These are phyloP conservation scores for Xylaria sp. DNA, from an alignment of 2,329 filamentous ascomycete species.

Conservation along the genomic window DNA sequence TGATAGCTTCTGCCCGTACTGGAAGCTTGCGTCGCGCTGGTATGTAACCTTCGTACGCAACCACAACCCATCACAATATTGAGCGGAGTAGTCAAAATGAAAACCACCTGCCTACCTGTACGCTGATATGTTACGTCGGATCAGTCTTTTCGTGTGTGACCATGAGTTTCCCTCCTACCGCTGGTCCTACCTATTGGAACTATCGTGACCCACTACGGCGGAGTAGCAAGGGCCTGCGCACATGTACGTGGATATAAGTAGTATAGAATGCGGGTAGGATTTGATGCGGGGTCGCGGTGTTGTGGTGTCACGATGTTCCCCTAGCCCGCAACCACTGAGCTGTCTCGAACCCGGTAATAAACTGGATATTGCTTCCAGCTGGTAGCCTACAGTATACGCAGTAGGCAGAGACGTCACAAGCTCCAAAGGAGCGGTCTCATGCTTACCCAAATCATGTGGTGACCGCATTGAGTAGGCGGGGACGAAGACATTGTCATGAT, in stretches of 20 bases:
- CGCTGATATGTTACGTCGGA: background rate
- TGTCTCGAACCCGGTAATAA: constrained; percentile 5
- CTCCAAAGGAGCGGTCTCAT: background rate
- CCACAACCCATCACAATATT: constrained; percentile 1
- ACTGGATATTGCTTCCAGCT: constrained; percentile 20
- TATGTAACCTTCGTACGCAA: background rate
- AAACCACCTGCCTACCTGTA: background rate
- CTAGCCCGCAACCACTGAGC: constrained; percentile 11
- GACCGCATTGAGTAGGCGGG: constrained; percentile 10
- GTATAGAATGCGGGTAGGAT: background rate
- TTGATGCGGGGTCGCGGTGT: constrained; percentile 23
- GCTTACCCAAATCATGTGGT: background rate
- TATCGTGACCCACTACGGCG: constrained; percentile 7
- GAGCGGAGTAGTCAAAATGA: constrained; percentile 2
- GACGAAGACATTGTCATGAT: constrained; percentile 3
- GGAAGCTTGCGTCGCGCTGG: background rate
- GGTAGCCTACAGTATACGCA: no score
- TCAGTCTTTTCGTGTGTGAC: constrained; percentile 8
- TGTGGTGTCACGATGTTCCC: constrained; percentile 10
- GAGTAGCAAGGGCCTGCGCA: constrained; percentile 4
- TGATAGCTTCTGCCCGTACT: background rate
- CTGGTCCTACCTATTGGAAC: constrained; percentile 10
- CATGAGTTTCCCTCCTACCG: constrained; percentile 2
- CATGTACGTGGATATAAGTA: constrained; percentile 5
- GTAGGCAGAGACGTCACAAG: constrained; percentile 10